Evolutionary conservation across 2,329 filamentous ascomycete species (phyloP).

Genomic region (Arthrocladium fulminans): DNA sequence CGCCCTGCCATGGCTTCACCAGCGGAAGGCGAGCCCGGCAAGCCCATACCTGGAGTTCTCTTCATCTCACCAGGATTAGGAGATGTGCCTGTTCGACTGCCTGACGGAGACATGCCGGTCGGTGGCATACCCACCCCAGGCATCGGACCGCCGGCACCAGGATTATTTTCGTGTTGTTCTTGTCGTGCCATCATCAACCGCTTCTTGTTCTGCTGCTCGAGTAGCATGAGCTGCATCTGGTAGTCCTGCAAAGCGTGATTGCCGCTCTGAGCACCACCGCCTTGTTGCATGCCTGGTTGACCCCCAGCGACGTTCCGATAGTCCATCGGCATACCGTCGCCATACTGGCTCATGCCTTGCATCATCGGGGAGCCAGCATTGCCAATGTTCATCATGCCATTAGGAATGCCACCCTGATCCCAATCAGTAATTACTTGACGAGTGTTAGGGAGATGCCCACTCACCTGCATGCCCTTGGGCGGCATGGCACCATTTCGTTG

Average conservation of each 20-base stretch:
- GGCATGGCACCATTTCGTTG: conserved; percentile 22
- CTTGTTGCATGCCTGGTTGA: conserved; percentile 32
- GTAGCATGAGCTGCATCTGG: conserved; percentile 61
- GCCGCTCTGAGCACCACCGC: conserved; percentile 35
- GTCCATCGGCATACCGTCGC: conserved; percentile 31
- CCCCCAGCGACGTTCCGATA: conserved; percentile 23
- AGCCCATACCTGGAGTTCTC: conserved; percentile 52
- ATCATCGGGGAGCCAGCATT: conserved; percentile 77
- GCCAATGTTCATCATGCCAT: conserved; percentile 57
- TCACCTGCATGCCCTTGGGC: conserved; percentile 77
- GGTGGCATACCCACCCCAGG: conserved; percentile 35
- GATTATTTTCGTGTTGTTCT: conserved; percentile 55
- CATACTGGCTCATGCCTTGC: conserved; percentile 47
- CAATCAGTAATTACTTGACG: conserved; percentile 71
- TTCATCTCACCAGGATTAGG: conserved; percentile 56
- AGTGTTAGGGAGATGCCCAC: conserved; percentile 64
- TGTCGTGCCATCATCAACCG: conserved; percentile 57
- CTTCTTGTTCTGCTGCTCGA: conserved; percentile 62
- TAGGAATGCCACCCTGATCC: conserved; percentile 65
- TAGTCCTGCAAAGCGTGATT: conserved; percentile 62
- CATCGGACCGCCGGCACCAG: conserved; percentile 41
- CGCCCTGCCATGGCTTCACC: conserved; percentile 50
- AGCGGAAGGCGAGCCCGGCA: conserved; percentile 50
- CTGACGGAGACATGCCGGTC: conserved; percentile 49
- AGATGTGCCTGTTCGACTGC: conserved; percentile 49